Percentiles rank a stretch among this genome's conserved stretches.
phyloP scores from a whole-genome alignment of 805 yeast genomes.

The Pichia insulana region DNA sequence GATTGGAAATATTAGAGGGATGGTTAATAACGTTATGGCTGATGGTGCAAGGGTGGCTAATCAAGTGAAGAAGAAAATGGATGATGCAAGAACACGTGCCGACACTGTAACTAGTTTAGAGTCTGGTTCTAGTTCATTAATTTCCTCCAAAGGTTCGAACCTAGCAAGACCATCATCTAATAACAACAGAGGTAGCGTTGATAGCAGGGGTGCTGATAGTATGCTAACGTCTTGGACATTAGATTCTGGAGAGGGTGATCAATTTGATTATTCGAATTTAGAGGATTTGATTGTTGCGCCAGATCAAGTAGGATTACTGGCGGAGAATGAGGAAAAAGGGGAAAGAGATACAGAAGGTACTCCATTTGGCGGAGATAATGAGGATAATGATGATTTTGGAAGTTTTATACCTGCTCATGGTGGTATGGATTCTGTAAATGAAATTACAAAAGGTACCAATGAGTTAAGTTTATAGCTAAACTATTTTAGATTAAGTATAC shows the following conservation, averaged over 20 bases:
- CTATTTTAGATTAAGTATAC: too few relatives aligned
- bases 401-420: slow-evolving; percentile 22
- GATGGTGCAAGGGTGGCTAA: slow-evolving; percentile 90
- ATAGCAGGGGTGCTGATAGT: slow-evolving; percentile 12
- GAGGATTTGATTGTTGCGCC: slow-evolving; percentile 5
- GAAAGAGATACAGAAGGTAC: not conserved
- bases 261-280: slow-evolving; percentile 7
- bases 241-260: slow-evolving; percentile 5
- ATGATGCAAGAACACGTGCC: slow-evolving; percentile 42
- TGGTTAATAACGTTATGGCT: slow-evolving; percentile 84
- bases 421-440: not conserved
- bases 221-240: slow-evolving; percentile 9
- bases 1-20: slow-evolving; percentile 62
- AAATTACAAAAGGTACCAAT: too few relatives aligned
- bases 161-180: not conserved
- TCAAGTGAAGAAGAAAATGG: slow-evolving; percentile 83
- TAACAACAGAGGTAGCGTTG: slow-evolving; percentile 4
- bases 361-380: slow-evolving; percentile 9
- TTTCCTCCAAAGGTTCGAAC: not conserved
- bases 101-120: slow-evolving; percentile 8
- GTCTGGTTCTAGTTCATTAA: slow-evolving; percentile 6
- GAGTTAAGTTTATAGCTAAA: not conserved
- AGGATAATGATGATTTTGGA: slow-evolving; percentile 30
- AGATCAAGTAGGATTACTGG: not conserved
- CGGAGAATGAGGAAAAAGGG: slow-evolving; percentile 16